A percentile compares a stretch with the other conserved stretches of the same genome.
phyloP scores from a whole-genome alignment of 2,329 filamentous ascomycete genomes.

The Diaporthe australafricana region DNA sequence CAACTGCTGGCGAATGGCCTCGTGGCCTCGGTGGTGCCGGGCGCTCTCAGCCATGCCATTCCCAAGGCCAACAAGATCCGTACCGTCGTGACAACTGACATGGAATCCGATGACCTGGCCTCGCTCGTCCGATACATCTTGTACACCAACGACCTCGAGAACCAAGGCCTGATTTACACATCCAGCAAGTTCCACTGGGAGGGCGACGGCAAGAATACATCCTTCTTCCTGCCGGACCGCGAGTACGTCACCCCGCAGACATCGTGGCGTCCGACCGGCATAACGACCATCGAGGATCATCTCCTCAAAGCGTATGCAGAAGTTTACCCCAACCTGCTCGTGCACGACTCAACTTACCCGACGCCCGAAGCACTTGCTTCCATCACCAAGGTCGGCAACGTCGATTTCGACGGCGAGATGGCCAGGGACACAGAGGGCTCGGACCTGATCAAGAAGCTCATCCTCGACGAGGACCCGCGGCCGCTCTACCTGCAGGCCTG shows the following conservation, averaged over 20 bases:
- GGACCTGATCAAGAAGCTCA: not conserved
- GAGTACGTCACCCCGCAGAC: conserved; percentile 11
- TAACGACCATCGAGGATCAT: conserved; percentile 2
- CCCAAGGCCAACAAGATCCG: conserved; percentile 4
- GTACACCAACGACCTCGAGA: conserved; percentile 41
- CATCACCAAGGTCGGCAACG: conserved; percentile 1
- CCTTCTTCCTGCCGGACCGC: conserved; percentile 21
- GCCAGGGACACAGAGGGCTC: conserved; percentile 8
- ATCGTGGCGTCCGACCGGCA: conserved; percentile 7
- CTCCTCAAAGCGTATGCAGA: conserved; percentile 6
- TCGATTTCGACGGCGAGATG: conserved; percentile 14
- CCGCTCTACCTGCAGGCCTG: conserved; percentile 36
- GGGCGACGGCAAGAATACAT: conserved; percentile 39
- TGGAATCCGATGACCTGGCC: conserved; percentile 23
- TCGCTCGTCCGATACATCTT: conserved; percentile 38
- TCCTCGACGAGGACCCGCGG: conserved; percentile 38
- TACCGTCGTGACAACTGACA: conserved; percentile 20
- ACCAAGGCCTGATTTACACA: conserved; percentile 40
- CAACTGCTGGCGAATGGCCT: not conserved
- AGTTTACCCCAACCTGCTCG: not conserved
- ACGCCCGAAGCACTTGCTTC: conserved; percentile 5
- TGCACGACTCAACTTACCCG: conserved; percentile 1
- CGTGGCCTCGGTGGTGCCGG: not conserved
- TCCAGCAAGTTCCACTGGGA: conserved; percentile 40
- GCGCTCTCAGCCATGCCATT: conserved; percentile 5